Evolutionary conservation across 1,139 yeast species (phyloP).

Genomic region (Geotrichum australiense): DNA sequence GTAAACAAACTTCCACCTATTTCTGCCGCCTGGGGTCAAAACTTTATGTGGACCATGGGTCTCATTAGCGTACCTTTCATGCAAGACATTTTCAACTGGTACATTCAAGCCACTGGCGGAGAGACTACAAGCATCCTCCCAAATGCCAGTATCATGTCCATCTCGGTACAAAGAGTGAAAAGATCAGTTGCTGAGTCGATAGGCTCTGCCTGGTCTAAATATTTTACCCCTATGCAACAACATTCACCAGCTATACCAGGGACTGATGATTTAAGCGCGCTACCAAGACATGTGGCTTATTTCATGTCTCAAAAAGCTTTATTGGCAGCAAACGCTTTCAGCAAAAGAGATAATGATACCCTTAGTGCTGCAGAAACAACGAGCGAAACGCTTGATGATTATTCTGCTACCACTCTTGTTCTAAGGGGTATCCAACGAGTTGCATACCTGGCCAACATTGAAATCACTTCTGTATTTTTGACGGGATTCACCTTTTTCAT

Average conservation of each 20-base stretch:
- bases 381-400: conserved; percentile 52
- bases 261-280: background rate
- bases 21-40: conserved; percentile 97
- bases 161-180: conserved; percentile 32
- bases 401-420: conserved; percentile 61
- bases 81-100: conserved; percentile 88
- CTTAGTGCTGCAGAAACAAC: conserved; percentile 45
- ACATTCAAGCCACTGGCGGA: conserved; percentile 95
- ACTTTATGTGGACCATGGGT: conserved; percentile 95
- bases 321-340: conserved; percentile 2
- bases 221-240: conserved; percentile 3
- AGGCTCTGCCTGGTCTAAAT: background rate
- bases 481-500: conserved; percentile 84
- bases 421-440: conserved; percentile 91
- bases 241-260: background rate
- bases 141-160: conserved; percentile 52
- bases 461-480: conserved; percentile 74
- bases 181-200: conserved; percentile 6
- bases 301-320: conserved; percentile 15
- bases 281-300: conserved; percentile 17
- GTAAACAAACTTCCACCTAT: conserved; percentile 90
- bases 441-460: conserved; percentile 75
- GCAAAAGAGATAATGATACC: conserved; percentile 15
- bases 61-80: conserved; percentile 72
- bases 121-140: conserved; percentile 63